phyloP scores from a whole-genome alignment of 169 alveolate genomes.

The Babesia gibsoni region DNA sequence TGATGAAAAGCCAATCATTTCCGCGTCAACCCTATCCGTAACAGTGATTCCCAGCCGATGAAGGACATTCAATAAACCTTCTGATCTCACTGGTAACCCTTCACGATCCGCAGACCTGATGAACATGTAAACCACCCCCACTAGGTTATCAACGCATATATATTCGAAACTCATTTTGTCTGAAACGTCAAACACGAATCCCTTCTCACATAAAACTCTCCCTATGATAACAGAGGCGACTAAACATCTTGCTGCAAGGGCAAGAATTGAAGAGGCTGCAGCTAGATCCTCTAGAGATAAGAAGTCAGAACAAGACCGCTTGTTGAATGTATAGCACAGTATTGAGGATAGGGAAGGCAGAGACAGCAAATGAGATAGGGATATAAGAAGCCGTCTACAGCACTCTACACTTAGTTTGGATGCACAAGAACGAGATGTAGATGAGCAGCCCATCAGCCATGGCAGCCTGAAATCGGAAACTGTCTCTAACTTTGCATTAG shows the following conservation, averaged over 20 bases:
- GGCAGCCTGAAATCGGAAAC: slow-evolving; percentile 54
- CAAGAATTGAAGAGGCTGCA: slow-evolving; percentile 7
- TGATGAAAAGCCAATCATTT: too few relatives aligned
- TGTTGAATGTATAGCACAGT: slow-evolving; percentile 1
- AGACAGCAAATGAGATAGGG: slow-evolving; percentile 30
- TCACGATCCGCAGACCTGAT: not conserved
- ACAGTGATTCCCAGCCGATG: too few relatives aligned
- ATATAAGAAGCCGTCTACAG: slow-evolving; percentile 22
- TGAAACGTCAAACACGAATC: not conserved
- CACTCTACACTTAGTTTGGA: slow-evolving; percentile 22
- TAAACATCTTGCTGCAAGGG: slow-evolving; percentile 21
- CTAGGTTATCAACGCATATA: slow-evolving; percentile 1
- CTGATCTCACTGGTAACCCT: too few relatives aligned
- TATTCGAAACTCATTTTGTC: not conserved
- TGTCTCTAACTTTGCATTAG: slow-evolving; percentile 4
- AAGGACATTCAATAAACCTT: too few relatives aligned
- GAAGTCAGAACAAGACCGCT: slow-evolving; percentile 8
- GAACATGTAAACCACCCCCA: not conserved
- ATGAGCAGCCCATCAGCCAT: slow-evolving; percentile 55
- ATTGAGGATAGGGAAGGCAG: slow-evolving; percentile 2
- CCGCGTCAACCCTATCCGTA: too few relatives aligned
- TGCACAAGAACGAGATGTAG: slow-evolving; percentile 19
- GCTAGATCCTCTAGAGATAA: not conserved
- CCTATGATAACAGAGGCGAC: slow-evolving; percentile 27
- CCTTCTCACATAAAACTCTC: slow-evolving; percentile 39